A percentile compares a stretch with the other conserved stretches of the same genome.
Conservation (phyloP, 495 filamentous ascomycete genomes). For the Hapsidospora chrysogenum region DNA sequence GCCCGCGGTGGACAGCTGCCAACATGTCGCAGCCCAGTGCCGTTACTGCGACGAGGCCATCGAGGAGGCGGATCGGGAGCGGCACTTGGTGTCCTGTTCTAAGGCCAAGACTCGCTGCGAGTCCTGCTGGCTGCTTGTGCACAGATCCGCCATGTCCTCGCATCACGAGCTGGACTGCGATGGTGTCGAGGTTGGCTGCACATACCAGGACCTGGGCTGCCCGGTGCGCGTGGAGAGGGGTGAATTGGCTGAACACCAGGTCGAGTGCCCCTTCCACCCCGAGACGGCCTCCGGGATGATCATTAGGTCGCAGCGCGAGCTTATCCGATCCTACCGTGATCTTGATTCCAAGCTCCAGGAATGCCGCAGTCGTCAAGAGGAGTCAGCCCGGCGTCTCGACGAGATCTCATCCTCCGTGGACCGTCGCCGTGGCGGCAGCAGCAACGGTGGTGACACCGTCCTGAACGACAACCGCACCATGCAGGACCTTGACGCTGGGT, state of each 20-base stretch:
- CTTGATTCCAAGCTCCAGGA: slow-evolving; percentile 7
- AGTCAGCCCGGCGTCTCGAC: slow-evolving; percentile 1
- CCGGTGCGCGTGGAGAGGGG: slow-evolving; percentile 12
- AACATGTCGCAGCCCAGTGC: slow-evolving; percentile 29
- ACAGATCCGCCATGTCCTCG: neutral
- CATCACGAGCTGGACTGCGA: slow-evolving; percentile 14
- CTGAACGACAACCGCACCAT: neutral
- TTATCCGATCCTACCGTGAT: slow-evolving; percentile 10
- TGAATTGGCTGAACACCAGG: slow-evolving; percentile 14
- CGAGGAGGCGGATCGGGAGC: slow-evolving; percentile 21
- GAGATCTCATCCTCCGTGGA: slow-evolving; percentile 1
- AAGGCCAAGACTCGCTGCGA: slow-evolving; percentile 11
- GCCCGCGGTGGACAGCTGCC: slow-evolving; percentile 22
- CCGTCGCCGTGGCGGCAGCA: neutral
- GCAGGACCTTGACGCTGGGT: slow-evolving; percentile 2
- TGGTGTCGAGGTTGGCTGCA: slow-evolving; percentile 20
- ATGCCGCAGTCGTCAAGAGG: slow-evolving; percentile 3
- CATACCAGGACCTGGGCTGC: slow-evolving; percentile 25
- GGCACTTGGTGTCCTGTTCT: slow-evolving; percentile 17
- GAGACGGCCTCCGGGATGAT: slow-evolving; percentile 8
- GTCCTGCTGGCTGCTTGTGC: neutral
- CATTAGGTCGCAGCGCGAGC: slow-evolving; percentile 7
- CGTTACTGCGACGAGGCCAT: slow-evolving; percentile 22
- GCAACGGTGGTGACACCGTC: neutral
- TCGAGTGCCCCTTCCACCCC: slow-evolving; percentile 10